phyloP scores from a whole-genome alignment of 1,284 basidiomycete species.

The Pyrrhoderma lamaoense region DNA sequence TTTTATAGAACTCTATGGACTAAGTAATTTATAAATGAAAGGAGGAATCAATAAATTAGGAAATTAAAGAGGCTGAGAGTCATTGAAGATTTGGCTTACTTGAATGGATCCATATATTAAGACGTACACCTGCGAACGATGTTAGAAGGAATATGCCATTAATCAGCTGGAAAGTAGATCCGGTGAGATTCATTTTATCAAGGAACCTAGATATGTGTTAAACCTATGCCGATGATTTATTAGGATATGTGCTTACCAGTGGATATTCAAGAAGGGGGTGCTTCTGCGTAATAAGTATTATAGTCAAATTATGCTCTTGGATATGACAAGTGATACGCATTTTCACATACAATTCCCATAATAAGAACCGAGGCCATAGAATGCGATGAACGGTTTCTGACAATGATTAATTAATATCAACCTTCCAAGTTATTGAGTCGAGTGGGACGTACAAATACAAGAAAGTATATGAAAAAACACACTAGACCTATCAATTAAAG shows the following conservation, averaged over 20 bases:
- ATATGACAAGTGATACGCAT: too few species aligned
- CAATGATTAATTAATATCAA: conserved; percentile 17
- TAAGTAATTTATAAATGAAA: too few species aligned
- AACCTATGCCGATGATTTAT: too few species aligned
- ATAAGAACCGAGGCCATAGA: conserved; percentile 64
- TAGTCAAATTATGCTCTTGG: conserved; percentile 11
- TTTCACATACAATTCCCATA: conserved; percentile 72
- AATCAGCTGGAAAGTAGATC: conserved; percentile 53
- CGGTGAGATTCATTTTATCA: conserved; percentile 65
- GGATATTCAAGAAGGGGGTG: conserved; percentile 72
- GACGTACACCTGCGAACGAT: conserved; percentile 55
- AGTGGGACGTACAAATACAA: conserved; percentile 51
- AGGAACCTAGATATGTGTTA: too few species aligned
- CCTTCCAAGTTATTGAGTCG: background rate
- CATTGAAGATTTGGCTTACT: conserved; percentile 29
- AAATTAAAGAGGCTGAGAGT: conserved; percentile 1
- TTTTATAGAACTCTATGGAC: conserved; percentile 57
- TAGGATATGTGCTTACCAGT: conserved; percentile 44
- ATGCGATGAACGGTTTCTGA: conserved; percentile 67
- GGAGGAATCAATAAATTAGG: background rate
- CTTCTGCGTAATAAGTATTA: conserved; percentile 38
- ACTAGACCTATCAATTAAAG: conserved; percentile 36
- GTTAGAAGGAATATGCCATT: conserved; percentile 57
- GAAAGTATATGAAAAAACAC: conserved; percentile 51
- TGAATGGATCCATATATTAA: conserved; percentile 60